Conservation (phyloP, 768 basidiomycete genomes). For the Suillus luteus region DNA sequence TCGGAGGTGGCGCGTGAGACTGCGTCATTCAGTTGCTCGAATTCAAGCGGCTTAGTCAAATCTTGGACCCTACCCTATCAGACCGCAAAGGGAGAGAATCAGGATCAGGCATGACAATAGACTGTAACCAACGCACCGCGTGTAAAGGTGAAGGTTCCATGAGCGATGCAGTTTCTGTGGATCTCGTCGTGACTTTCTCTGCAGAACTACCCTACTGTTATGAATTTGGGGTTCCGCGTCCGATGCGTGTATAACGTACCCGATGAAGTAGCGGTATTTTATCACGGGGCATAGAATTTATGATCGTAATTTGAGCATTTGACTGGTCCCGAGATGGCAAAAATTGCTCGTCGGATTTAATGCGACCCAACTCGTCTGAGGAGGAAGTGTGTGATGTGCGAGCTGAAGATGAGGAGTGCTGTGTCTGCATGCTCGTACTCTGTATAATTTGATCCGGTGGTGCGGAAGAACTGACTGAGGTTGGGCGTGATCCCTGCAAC, state of each 20-base stretch:
- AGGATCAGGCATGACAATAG: not conserved
- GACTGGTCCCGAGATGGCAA: not conserved
- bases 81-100: too few species aligned
- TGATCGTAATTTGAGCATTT: not conserved
- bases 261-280: not conserved
- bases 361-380: not conserved
- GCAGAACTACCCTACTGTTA: not conserved
- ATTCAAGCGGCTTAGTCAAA: conserved; percentile 20
- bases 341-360: not conserved
- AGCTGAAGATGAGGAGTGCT: too few species aligned
- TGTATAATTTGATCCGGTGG: not conserved
- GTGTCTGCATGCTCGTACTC: not conserved
- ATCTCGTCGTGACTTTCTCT: not conserved
- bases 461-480: not conserved
- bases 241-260: not conserved
- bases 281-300: too few species aligned
- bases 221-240: not conserved
- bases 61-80: not conserved
- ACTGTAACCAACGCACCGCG: not conserved
- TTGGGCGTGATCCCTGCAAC: not conserved
- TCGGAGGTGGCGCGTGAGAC: conserved; percentile 27
- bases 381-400: not conserved
- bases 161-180: not conserved
- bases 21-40: conserved; percentile 29
- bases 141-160: too few species aligned